These are phyloP conservation scores for Ophiocordyceps camponoti-rufipedis DNA, from an alignment of 2,329 filamentous ascomycete species.

Conservation along the genomic window DNA sequence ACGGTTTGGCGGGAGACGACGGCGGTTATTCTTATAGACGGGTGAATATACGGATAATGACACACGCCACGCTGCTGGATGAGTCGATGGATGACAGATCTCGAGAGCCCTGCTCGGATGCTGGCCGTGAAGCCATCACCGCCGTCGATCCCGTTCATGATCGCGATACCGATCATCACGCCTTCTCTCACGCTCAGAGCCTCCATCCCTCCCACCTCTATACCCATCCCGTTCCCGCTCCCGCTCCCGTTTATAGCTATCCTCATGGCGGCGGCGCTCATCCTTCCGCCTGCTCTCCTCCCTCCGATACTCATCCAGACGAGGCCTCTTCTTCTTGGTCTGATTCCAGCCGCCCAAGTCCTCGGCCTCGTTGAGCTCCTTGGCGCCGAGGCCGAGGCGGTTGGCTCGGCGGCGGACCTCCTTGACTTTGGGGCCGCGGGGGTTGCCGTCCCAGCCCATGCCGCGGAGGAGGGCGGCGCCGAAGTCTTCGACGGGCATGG, in stretches of 20 bases:
- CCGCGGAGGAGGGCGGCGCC: constrained; percentile 76
- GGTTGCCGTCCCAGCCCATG: constrained; percentile 81
- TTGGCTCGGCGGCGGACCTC: constrained; percentile 57
- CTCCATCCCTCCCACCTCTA: constrained; percentile 16
- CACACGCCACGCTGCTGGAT: too few species aligned
- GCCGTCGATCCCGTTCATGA: not conserved
- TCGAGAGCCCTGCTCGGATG: too few species aligned
- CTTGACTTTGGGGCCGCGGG: constrained; percentile 33
- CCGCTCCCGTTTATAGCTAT: constrained; percentile 28
- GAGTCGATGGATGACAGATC: too few species aligned
- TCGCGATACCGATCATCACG: constrained; percentile 5
- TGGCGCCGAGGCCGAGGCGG: constrained; percentile 75
- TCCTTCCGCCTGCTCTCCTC: constrained; percentile 26
- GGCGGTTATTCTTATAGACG: too few species aligned
- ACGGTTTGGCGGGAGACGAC: too few species aligned
- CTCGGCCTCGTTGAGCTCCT: constrained; percentile 63
- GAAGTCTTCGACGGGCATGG: constrained; percentile 86
- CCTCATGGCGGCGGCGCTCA: constrained; percentile 18
- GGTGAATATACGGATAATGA: too few species aligned
- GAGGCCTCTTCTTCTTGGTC: constrained; percentile 25
- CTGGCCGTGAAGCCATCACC: not conserved
- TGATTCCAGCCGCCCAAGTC: constrained; percentile 72
- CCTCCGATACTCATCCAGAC: constrained; percentile 30
- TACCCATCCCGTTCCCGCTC: constrained; percentile 23
- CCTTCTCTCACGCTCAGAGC: constrained; percentile 15